Base-by-base conservation (phyloP, 2,329 filamentous ascomycete species). In the Rutstroemia sydowiana region DNA sequence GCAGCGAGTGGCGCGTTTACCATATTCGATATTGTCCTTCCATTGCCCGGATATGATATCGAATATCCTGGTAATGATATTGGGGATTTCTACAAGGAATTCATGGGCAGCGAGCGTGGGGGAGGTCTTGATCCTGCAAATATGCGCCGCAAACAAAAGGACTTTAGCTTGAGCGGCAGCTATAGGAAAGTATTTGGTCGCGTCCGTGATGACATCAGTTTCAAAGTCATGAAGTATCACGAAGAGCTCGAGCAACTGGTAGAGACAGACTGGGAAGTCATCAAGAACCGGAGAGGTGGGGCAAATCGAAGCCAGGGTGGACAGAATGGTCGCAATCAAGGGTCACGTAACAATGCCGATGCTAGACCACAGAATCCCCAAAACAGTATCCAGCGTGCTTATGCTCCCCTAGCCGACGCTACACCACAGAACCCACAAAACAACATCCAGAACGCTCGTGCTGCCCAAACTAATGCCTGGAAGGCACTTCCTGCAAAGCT, bases 1-100 rank as follows among this genome's bases (percentile, higher is more conserved):
- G 87, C 82, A 2, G 75, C 77, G 23, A 87, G 82, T 57, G 89
- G 88, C 10, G 76, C 78, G 53, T 96, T 85, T 69, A 81, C 77
- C 34, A 86, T 98, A 61, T 89, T 87, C 64, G 93, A 98, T 65
- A 66, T 97, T 56, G 91, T 98, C 11, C 76, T 98, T 2, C 92
- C 95, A 3, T 84, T 87, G n/a, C 93, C 93, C 0, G 93, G 93
- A 16, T 96, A 84, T 71, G 90, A 95, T 61, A 80, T 97, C 36
- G 69, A 87, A 32, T 98, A 97, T 65, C 93, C 93, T 0, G 66
- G 75, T 20, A 97, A 98, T 67, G 81, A 81, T 32, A 81, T 95
- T 56, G 88, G 86, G n/a, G 75, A 81, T 3, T 95, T 85, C 67
- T 98, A 97, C 71, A 77, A 78, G 57, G 76, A 81, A 2, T 95